Conservation (phyloP, 495 filamentous ascomycete species). For the Penicillium waksmanii region DNA sequence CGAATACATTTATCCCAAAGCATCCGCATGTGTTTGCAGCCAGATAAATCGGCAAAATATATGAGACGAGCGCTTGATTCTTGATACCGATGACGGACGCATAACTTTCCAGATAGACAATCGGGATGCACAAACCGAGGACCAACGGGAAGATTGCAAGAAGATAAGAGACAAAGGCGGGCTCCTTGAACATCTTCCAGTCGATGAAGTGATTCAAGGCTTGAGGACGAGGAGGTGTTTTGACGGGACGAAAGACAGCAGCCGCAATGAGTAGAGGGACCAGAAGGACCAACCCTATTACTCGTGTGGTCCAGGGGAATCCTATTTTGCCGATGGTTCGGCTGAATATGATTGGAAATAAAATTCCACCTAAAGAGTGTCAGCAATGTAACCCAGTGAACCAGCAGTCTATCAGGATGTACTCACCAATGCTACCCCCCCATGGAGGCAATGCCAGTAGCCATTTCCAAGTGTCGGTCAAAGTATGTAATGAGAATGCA, state of each 20-base stretch:
- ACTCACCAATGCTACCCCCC: background rate
- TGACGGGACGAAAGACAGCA: background rate
- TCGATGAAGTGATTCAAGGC: background rate
- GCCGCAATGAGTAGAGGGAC: background rate
- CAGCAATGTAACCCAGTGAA: background rate
- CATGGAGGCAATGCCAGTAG: constrained; percentile 45
- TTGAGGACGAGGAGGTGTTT: background rate
- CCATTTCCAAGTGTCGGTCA: constrained; percentile 37
- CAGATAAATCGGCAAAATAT: background rate
- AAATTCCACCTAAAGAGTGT: background rate
- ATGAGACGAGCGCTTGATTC: background rate
- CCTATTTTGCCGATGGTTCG: background rate
- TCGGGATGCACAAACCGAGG: background rate
- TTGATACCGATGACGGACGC: background rate
- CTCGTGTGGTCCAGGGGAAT: background rate
- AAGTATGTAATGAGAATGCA: constrained; percentile 47
- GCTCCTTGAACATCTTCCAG: background rate
- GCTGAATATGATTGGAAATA: background rate
- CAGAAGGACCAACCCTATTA: background rate
- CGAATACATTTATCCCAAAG: background rate
- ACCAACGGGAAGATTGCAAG: background rate
- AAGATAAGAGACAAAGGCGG: background rate
- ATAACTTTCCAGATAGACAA: background rate
- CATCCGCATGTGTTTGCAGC: background rate
- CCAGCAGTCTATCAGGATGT: background rate